phyloP scores from a whole-genome alignment of 2,329 filamentous ascomycete species.

The Cryphonectria carpinicola region DNA sequence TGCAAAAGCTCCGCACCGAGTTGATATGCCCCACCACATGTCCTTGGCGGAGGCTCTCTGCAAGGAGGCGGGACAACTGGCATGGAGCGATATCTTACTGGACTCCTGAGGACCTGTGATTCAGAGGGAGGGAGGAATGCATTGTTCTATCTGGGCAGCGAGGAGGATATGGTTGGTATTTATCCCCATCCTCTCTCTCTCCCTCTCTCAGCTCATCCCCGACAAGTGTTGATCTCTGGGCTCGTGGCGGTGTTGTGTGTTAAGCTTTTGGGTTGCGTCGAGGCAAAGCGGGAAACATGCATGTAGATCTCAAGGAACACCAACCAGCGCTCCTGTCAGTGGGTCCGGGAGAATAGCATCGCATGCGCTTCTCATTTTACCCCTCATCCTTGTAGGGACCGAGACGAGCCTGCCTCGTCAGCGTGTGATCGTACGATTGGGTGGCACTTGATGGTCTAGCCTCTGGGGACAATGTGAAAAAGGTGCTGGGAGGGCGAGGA shows the following conservation, averaged over 20 bases:
- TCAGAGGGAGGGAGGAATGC: background rate
- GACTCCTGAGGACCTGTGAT: background rate
- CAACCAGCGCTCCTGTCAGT: background rate
- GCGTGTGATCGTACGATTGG: constrained; percentile 1
- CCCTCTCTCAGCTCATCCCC: background rate
- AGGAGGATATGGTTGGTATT: background rate
- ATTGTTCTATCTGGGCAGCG: background rate
- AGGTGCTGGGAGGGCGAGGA: background rate
- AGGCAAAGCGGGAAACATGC: background rate
- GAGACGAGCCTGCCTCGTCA: background rate
- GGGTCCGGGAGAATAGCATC: constrained; percentile 6
- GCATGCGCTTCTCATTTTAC: constrained; percentile 17
- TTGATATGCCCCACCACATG: background rate
- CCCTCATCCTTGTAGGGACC: constrained; percentile 22
- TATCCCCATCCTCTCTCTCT: background rate
- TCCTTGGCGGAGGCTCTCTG: background rate
- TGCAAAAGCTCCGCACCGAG: background rate
- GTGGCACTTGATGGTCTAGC: background rate
- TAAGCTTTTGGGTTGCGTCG: background rate
- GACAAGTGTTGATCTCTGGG: background rate
- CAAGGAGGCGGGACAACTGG: background rate
- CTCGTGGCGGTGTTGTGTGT: background rate
- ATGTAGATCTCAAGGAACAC: background rate
- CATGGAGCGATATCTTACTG: background rate
- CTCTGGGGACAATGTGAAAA: background rate